Base-by-base conservation (phyloP, 805 yeast genomes). In the Tetrapisispora fleetii region DNA sequence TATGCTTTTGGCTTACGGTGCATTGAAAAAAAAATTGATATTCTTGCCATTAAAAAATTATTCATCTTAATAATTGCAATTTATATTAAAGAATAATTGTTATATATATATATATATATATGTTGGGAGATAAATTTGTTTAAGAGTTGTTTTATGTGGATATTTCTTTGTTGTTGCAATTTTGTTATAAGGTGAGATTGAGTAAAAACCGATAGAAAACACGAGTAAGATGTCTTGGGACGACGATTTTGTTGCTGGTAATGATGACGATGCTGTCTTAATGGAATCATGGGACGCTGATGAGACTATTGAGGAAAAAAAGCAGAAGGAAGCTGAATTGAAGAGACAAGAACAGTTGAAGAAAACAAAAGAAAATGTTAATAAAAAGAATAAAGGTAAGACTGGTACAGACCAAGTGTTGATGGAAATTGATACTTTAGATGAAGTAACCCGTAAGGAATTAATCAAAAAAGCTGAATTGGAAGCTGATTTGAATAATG, bases 401-500 rank as follows among this genome's bases (percentile, higher is more conserved):
- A 74, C 73, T 51, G 68, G 69, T 41, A 65, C 67, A 14, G 65
- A 62, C 35, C 67, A 66, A 51, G 72, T 67, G 14, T 60, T 74
- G 44, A 57, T 78, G 59, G 85, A 80, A 42, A 74, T 85, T 53
- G 91, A 84, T 52, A 71, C 71, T 17, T 77, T 85, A 38, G 95
- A 87, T 64, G 85, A 79, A 54, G 73, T 72, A 53, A 81, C 91
- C n/a, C 76, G 87, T 61, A 78, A 73, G 57, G 89, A 84, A 61
- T 67, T 89, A 67, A 73, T 85, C 67, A 82, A 75, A 61, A 74
- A 83, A 64, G 95, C 93, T 19, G 95, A 91, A 68, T 60, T 87
- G 51, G 82, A 79, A 43, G 78, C 95, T 27, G 99, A 91, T 70
- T 73, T 91, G 66, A 87, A 86, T 67, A 87, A 86, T 63, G 98